Percentiles rank a stretch among this genome's conserved stretches.
phyloP scores from a whole-genome alignment of 169 alveolate genomes.

The Toxoplasma gondii region DNA sequence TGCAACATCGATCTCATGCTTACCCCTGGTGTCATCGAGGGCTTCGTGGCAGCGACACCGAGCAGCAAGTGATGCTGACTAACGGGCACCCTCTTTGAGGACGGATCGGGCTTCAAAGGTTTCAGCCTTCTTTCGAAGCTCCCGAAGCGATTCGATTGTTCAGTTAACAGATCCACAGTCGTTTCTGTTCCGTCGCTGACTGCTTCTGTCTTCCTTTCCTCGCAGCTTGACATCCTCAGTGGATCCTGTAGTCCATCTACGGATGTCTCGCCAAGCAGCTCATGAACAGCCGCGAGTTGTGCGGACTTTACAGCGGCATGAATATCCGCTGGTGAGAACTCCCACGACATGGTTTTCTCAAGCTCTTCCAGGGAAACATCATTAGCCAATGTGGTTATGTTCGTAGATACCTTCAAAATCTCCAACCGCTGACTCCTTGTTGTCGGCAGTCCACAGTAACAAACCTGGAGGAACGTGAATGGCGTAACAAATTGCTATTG shows the following conservation, averaged over 20 bases:
- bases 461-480: background rate
- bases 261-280: background rate
- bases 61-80: constrained; percentile 6
- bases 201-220: too few relatives aligned
- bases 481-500: background rate
- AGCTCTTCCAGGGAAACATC: background rate
- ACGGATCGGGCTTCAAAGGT: background rate
- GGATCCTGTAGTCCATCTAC: background rate
- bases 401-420: background rate
- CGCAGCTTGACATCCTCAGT: too few relatives aligned
- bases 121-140: too few relatives aligned
- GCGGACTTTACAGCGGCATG: constrained; percentile 9
- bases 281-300: constrained; percentile 9
- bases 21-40: constrained; percentile 14
- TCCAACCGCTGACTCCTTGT: background rate
- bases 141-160: too few relatives aligned
- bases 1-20: background rate
- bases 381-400: background rate
- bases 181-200: too few relatives aligned
- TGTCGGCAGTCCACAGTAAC: constrained; percentile 27
- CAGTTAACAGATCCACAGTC: too few relatives aligned
- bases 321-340: constrained; percentile 17
- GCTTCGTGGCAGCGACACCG: background rate
- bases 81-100: background rate
- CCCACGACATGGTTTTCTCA: background rate